Evolutionary conservation across 371 early-diverging fungal species (phyloP).

Genomic region (Lichtheimia hyalospora): DNA sequence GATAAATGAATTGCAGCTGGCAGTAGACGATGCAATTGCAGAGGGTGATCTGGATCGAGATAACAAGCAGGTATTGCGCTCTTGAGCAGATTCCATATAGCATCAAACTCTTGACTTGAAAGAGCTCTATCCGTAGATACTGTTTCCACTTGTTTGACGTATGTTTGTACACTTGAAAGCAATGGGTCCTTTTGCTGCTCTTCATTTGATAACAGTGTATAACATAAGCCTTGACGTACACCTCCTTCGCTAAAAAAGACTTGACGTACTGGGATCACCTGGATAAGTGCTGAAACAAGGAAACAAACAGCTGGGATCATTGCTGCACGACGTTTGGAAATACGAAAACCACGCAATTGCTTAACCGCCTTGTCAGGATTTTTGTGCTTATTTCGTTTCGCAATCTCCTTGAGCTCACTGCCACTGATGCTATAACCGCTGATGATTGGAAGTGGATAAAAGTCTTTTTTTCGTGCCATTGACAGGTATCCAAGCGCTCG

Average conservation of each 20-base stretch:
- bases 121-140: slow-evolving; percentile 25
- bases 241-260: slow-evolving; percentile 66
- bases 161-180: slow-evolving; percentile 48
- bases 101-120: slow-evolving; percentile 29
- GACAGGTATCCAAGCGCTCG: slow-evolving; percentile 59
- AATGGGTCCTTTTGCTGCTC: slow-evolving; percentile 59
- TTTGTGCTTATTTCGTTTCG: slow-evolving; percentile 27
- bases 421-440: slow-evolving; percentile 56
- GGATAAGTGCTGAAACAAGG: slow-evolving; percentile 51
- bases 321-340: slow-evolving; percentile 59
- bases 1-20: slow-evolving; percentile 56
- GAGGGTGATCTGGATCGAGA: slow-evolving; percentile 28
- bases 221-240: slow-evolving; percentile 62
- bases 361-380: slow-evolving; percentile 33
- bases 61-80: slow-evolving; percentile 34
- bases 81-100: slow-evolving; percentile 30
- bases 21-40: slow-evolving; percentile 50
- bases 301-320: slow-evolving; percentile 65
- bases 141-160: slow-evolving; percentile 15
- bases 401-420: slow-evolving; percentile 35
- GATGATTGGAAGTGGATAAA: slow-evolving; percentile 63
- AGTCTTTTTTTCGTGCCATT: slow-evolving; percentile 34
- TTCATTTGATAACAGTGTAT: slow-evolving; percentile 36
- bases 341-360: slow-evolving; percentile 48
- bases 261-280: slow-evolving; percentile 44